Conservation (phyloP, 495 filamentous ascomycete species). For the Talaromyces stipitatus region DNA sequence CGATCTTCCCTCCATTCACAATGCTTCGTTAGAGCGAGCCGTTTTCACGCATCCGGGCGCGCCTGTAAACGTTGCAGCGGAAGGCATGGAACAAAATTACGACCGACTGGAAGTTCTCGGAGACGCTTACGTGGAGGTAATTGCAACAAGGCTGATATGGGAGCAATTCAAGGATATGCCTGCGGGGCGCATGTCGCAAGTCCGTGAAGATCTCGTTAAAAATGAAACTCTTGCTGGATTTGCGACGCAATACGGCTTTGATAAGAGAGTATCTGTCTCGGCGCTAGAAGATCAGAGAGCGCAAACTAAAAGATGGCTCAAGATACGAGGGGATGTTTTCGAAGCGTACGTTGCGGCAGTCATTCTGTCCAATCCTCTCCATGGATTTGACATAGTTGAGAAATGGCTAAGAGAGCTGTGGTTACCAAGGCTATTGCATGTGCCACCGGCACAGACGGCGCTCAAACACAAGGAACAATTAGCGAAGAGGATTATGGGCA, state of each 20-base stretch:
- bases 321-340: slow-evolving; percentile 76
- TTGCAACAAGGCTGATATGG: slow-evolving; percentile 57
- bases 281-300: slow-evolving; percentile 36
- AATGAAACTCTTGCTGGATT: slow-evolving; percentile 68
- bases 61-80: slow-evolving; percentile 17
- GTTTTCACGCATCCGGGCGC: slow-evolving; percentile 62
- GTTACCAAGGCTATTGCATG: slow-evolving; percentile 35
- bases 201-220: slow-evolving; percentile 64
- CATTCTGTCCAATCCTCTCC: slow-evolving; percentile 51
- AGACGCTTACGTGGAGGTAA: slow-evolving; percentile 65
- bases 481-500: slow-evolving; percentile 45
- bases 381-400: slow-evolving; percentile 52
- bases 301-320: slow-evolving; percentile 47
- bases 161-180: slow-evolving; percentile 50
- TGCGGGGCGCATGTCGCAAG: slow-evolving; percentile 54
- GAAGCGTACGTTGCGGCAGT: slow-evolving; percentile 81
- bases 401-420: slow-evolving; percentile 67
- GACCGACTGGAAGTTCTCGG: slow-evolving; percentile 70
- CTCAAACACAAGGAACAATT: slow-evolving; percentile 47
- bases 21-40: slow-evolving; percentile 47
- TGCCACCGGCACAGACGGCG: slow-evolving; percentile 30
- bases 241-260: slow-evolving; percentile 58
- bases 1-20: slow-evolving; percentile 48
- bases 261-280: slow-evolving; percentile 41
- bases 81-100: slow-evolving; percentile 39